Base-by-base conservation (phyloP, 2,329 filamentous ascomycete genomes). In the Beauveria sp. region DNA sequence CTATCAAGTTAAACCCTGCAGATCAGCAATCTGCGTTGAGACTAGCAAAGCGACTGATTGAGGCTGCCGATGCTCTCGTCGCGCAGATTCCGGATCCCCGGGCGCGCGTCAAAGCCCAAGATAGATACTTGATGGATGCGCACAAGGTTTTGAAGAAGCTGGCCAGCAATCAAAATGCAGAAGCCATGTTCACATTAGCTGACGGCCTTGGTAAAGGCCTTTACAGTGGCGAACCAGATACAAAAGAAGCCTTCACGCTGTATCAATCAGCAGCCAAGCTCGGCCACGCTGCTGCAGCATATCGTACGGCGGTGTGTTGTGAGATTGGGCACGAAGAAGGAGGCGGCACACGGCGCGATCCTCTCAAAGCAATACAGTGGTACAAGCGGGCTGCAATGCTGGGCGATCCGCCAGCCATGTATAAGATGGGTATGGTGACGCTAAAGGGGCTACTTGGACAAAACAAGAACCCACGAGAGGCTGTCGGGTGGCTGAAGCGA, bases 381-480 rank as follows among this genome's bases (percentile, higher is more conserved):
- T 99, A 99, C 75, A 92, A 93, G 72, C 89, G 93, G 49, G 92
- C 95, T 7, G 93, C 95, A 12, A 88, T 89, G 14, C 80, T 98
- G 3, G 93, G 95, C 3, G 93, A 99, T 70, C 88, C 89, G 1
- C 90, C 93, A 0, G 95, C 93, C 34, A 96, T 98, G 91, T 99
- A 97, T 79, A 99, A 99, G 75, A 86, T 98, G 75, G 95, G 95
- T 62, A 96, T 97, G 88, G 96, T 99, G 66, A 79, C 91, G 64
- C 83, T 98, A 60, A 98, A 98, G 74, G 95, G 93, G 12, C 80
- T 98, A 30, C 82, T 99, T n/a, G 93, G 93, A 4, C 93, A 98
- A 71, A 83, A 81, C 26, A 86, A 81, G 70, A 96, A 96, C 70
- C 84, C 91, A 3, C 84, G 89, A 49, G 95, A 98, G 75, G 93